Percentiles rank a stretch among this genome's conserved stretches.
These are phyloP conservation scores for Earliella scabrosa DNA, from an alignment of 1,284 basidiomycete genomes.

Conservation along the genomic window DNA sequence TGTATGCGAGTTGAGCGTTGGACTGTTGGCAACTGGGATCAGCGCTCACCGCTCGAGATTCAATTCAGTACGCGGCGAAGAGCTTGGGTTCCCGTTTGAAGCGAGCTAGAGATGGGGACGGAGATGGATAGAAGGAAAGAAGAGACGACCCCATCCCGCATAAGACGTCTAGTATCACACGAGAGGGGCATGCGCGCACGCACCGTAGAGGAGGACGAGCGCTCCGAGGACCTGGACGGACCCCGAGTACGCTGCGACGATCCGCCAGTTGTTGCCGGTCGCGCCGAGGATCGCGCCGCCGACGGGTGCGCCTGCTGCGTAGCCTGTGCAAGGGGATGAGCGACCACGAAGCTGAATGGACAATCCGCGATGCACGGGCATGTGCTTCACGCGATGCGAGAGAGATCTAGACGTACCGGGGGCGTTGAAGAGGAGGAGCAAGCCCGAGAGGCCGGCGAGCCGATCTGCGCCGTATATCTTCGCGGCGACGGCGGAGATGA, in stretches of 20 bases:
- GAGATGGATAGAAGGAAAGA: no score
- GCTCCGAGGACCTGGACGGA: conserved; percentile 29
- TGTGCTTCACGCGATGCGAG: no score
- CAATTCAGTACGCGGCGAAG: conserved; percentile 9
- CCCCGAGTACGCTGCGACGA: conserved; percentile 30
- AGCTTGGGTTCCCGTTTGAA: conserved; percentile 19
- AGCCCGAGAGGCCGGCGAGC: conserved; percentile 31
- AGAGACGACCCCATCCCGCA: no score
- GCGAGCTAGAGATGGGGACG: not conserved
- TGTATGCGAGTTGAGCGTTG: no score
- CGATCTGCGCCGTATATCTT: conserved; percentile 28
- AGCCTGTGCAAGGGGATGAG: conserved; percentile 17
- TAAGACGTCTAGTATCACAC: no score
- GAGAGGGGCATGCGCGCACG: no score
- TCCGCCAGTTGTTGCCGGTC: conserved; percentile 28
- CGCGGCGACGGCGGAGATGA: conserved; percentile 30
- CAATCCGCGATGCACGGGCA: no score
- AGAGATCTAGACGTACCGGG: conserved; percentile 23
- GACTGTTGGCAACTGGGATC: no score
- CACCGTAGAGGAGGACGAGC: conserved; percentile 30
- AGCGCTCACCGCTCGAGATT: no score
- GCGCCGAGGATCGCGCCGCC: conserved; percentile 29
- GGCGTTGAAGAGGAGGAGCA: conserved; percentile 31
- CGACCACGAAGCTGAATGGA: no score
- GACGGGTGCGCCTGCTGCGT: conserved; percentile 30